Evolutionary conservation across 2,329 filamentous ascomycete species (phyloP).

Genomic region (Elsinoe batatas): DNA sequence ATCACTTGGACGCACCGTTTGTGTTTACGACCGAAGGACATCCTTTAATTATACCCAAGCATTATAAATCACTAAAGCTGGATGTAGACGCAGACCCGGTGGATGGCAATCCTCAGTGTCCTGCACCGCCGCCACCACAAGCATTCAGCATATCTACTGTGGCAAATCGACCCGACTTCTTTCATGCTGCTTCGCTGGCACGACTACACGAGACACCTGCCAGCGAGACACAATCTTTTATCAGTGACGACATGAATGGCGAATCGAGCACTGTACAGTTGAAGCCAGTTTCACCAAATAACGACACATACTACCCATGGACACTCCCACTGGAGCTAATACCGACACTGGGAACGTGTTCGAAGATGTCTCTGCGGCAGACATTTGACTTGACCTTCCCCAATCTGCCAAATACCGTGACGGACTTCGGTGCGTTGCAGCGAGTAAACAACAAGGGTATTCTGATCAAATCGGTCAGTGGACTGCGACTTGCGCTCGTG

Average conservation of each 20-base stretch:
- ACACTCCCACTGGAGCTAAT: conserved; percentile 70
- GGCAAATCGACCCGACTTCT: conserved; percentile 70
- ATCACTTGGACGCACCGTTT: conserved; percentile 73
- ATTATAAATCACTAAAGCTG: neutral
- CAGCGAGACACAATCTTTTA: conserved; percentile 27
- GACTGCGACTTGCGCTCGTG: conserved; percentile 56
- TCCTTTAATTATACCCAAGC: conserved; percentile 67
- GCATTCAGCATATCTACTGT: conserved; percentile 69
- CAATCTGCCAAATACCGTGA: conserved; percentile 41
- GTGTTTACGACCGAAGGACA: conserved; percentile 97
- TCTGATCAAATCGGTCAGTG: conserved; percentile 50
- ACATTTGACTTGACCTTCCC: conserved; percentile 64
- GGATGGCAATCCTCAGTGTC: conserved; percentile 42
- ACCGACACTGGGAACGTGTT: conserved; percentile 66
- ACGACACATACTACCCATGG: conserved; percentile 87
- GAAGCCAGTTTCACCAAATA: conserved; percentile 53
- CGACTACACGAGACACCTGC: conserved; percentile 62
- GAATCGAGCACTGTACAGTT: conserved; percentile 47
- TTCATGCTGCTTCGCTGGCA: conserved; percentile 78
- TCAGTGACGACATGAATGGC: conserved; percentile 9
- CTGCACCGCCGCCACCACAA: conserved; percentile 47
- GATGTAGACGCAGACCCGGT: conserved; percentile 7
- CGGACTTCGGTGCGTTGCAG: conserved; percentile 38
- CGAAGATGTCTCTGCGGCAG: conserved; percentile 58
- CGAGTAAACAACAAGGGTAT: conserved; percentile 49